A percentile compares a stretch with the other conserved stretches of the same genome.
Evolutionary conservation across 2,329 filamentous ascomycete species (phyloP).

Genomic region (Simplicillium aogashimaense): DNA sequence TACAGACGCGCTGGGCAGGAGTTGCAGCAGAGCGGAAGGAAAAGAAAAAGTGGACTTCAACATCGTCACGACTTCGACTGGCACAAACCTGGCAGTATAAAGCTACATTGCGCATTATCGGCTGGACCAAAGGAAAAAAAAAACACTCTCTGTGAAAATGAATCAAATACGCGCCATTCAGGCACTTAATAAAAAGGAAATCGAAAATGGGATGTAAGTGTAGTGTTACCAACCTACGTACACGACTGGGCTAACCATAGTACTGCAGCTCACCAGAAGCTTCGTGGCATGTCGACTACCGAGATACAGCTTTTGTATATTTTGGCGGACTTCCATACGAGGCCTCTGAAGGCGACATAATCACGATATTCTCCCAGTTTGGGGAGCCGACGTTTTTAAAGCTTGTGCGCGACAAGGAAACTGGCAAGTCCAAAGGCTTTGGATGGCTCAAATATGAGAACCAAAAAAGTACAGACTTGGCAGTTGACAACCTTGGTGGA

Average conservation of each 20-base stretch:
- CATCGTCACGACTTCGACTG: no score
- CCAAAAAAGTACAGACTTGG: conserved; percentile 88
- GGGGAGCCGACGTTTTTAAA: conserved; percentile 93
- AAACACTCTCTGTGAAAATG: conserved; percentile 49
- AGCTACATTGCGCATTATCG: no score
- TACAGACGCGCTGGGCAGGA: background rate
- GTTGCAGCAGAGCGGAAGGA: conserved; percentile 1
- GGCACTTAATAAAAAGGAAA: conserved; percentile 86
- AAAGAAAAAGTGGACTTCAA: no score
- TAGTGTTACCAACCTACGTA: background rate
- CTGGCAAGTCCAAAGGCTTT: conserved; percentile 89
- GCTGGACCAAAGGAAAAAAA: background rate
- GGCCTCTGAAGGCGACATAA: conserved; percentile 87
- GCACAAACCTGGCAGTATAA: no score
- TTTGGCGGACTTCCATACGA: conserved; percentile 90
- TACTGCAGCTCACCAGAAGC: conserved; percentile 61
- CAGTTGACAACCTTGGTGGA: conserved; percentile 90
- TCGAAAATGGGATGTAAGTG: conserved; percentile 73
- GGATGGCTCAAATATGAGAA: conserved; percentile 98
- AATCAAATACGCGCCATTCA: conserved; percentile 91
- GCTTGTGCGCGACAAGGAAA: conserved; percentile 88
- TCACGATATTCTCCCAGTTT: conserved; percentile 95
- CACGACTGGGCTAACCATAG: conserved; percentile 12
- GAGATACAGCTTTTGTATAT: conserved; percentile 93
- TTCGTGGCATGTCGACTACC: conserved; percentile 96